These are phyloP conservation scores for Pseudogymnoascus sp. DNA, from an alignment of 2,329 filamentous ascomycete genomes.

Conservation along the genomic window DNA sequence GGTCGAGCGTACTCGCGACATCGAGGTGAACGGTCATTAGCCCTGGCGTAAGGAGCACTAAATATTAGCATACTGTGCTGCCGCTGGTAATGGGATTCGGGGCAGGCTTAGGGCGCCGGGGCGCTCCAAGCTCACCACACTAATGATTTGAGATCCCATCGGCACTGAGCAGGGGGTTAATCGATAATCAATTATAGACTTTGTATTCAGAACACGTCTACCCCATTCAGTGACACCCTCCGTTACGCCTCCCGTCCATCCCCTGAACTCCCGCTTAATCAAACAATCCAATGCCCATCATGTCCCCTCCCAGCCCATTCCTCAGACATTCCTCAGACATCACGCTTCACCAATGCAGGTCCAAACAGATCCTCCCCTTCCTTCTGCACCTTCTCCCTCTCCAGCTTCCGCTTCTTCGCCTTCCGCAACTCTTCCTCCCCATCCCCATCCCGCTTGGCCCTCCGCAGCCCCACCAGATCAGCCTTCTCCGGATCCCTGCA, in stretches of 20 bases:
- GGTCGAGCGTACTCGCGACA: neutral
- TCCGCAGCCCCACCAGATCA: constrained; percentile 63
- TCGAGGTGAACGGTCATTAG: neutral
- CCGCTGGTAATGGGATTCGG: neutral
- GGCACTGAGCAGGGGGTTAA: neutral
- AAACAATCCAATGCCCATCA: neutral
- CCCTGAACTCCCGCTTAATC: neutral
- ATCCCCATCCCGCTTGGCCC: constrained; percentile 48
- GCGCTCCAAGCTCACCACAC: neutral
- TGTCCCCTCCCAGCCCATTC: neutral
- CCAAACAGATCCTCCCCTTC: constrained; percentile 31
- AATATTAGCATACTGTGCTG: neutral
- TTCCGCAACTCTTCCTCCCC: constrained; percentile 21
- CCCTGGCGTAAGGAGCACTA: neutral
- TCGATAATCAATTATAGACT: neutral
- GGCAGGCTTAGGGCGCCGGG: neutral
- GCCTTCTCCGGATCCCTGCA: constrained; percentile 69
- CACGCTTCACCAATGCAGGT: constrained; percentile 19
- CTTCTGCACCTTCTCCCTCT: constrained; percentile 32
- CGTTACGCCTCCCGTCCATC: neutral
- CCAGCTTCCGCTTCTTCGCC: constrained; percentile 35
- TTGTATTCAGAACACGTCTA: neutral
- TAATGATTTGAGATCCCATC: neutral
- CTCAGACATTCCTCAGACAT: constrained; percentile 1
- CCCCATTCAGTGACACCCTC: neutral